Evolutionary conservation across 2,329 filamentous ascomycete species (phyloP), one percentile per base, ranked within the genome.

Genomic region (Dactylellina parvicollis): DNA sequence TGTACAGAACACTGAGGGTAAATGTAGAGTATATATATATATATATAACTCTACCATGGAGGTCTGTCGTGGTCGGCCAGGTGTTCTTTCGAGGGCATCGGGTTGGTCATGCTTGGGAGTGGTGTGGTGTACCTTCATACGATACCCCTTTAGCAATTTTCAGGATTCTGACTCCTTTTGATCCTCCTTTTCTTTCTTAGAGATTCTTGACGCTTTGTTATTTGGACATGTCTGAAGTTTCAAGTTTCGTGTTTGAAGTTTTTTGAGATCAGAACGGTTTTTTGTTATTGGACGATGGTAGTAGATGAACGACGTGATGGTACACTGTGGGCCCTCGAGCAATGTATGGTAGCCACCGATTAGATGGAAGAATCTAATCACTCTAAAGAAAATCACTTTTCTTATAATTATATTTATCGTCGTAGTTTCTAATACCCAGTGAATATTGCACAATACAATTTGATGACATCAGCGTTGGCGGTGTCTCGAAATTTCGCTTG

Each of bases 261-360:
- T n/a, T n/a, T n/a, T n/a, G n/a, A n/a, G n/a, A n/a, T n/a, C 30
- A 10, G 10, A 10, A 50, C 20, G 22, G 46, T 30, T 20, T 49
- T 28, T 14, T 55, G 28, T 55, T 55, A 12, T 14, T 55, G 28
- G 28, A 54, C 18, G n/a, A n/a, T n/a, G n/a, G n/a, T n/a, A n/a
- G n/a, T n/a, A n/a, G n/a, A n/a, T n/a, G n/a, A n/a, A n/a, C n/a
- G n/a, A n/a, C n/a, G n/a, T n/a, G n/a, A n/a, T n/a, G n/a, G 40
- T 18, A 44, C 40, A 14, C n/a, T 16, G 36, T 12, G 22, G 44
- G n/a, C n/a, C n/a, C n/a, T 34, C 36, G 3, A 40, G 54, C 36
- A 38, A 71, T 71, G 66, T 55, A 71, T 71, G 66, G 66, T 62
- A 71, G 32, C 66, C 56, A 56, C 28, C 55, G 46, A 38, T 34